Evolutionary conservation across 176 grass and related monocot genomes (phyloP).

Genomic region (Saccharum officinarum): DNA sequence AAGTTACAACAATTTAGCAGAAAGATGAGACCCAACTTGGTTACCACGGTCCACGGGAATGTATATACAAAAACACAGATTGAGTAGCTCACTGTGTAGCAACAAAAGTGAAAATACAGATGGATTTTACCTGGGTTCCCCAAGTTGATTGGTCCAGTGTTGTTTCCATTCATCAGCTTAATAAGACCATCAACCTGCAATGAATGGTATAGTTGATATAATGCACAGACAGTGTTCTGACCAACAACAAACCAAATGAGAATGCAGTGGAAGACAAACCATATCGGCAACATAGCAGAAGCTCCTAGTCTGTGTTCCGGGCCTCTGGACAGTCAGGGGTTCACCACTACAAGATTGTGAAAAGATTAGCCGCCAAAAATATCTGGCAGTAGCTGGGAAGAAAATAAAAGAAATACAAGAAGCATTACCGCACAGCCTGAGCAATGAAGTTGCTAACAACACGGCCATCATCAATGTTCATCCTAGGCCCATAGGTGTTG

Average conservation of each 20-base stretch:
- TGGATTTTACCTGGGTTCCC: slow-evolving; percentile 86
- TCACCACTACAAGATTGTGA: slow-evolving; percentile 69
- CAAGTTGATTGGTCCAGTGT: slow-evolving; percentile 93
- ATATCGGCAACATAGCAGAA: slow-evolving; percentile 99
- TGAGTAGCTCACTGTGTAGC: not conserved
- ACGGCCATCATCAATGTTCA: slow-evolving; percentile 99
- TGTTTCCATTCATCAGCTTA: slow-evolving; percentile 95
- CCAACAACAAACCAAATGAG: not conserved
- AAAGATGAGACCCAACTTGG: not conserved
- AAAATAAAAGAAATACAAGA: slow-evolving; percentile 29
- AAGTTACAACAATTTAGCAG: not conserved
- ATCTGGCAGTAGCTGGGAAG: not conserved
- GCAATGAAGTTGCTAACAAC: slow-evolving; percentile 99
- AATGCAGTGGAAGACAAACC: slow-evolving; percentile 51
- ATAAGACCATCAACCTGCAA: slow-evolving; percentile 97
- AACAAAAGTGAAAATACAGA: not conserved
- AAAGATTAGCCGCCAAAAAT: slow-evolving; percentile 38
- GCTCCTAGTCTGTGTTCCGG: slow-evolving; percentile 97
- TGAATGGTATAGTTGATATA: slow-evolving; percentile 22
- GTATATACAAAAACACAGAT: not conserved
- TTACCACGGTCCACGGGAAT: not conserved
- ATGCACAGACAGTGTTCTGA: not conserved
- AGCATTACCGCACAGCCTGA: slow-evolving; percentile 92
- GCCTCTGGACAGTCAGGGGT: slow-evolving; percentile 89
- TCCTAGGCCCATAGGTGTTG: slow-evolving; percentile 99